phyloP scores from a whole-genome alignment of 2,329 filamentous ascomycete genomes.

The Calonectria pseudoreteaudii region DNA sequence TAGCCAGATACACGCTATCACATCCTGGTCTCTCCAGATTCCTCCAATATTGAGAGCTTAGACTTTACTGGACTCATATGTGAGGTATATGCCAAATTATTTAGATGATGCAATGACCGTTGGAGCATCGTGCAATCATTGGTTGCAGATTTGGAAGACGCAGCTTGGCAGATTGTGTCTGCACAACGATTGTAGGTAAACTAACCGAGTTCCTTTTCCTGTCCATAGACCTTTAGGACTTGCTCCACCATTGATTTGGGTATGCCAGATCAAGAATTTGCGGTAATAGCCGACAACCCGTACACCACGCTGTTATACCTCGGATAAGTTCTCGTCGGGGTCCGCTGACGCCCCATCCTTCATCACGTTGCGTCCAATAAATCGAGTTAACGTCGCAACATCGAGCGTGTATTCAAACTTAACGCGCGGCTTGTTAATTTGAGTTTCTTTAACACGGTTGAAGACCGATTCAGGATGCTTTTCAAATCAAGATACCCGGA shows the following conservation, averaged over 20 bases:
- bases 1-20: no score
- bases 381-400: neutral
- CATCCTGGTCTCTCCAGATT: no score
- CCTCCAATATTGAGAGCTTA: no score
- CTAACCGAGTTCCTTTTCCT: neutral
- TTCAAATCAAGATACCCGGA: slow-evolving; percentile 5
- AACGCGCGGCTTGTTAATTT: neutral
- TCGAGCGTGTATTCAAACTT: neutral
- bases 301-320: neutral
- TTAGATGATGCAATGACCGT: no score
- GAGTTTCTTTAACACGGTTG: neutral
- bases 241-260: neutral
- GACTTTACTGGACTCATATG: no score
- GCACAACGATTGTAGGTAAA: neutral
- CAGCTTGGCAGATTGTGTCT: neutral
- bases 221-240: neutral
- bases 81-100: no score
- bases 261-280: neutral
- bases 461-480: neutral
- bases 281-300: neutral
- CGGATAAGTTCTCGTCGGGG: neutral
- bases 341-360: neutral
- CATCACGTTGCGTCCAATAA: neutral
- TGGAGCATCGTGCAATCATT: no score
- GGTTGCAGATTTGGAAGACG: neutral